Percentiles rank a stretch among this genome's conserved stretches.
These are phyloP conservation scores for Aspergillus hortae DNA, from an alignment of 2,329 filamentous ascomycete species.

Conservation along the genomic window DNA sequence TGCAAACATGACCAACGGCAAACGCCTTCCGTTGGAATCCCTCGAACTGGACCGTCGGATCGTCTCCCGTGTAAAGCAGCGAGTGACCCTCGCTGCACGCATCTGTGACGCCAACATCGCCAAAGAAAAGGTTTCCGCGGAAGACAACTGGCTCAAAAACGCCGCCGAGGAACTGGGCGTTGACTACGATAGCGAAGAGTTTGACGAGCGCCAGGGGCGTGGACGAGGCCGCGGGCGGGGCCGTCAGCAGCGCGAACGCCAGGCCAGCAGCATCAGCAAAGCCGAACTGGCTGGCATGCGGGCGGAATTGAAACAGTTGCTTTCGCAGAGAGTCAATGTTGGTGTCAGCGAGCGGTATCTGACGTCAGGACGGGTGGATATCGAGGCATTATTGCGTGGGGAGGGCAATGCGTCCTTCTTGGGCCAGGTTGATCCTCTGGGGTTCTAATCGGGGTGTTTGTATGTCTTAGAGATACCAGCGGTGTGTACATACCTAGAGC, in stretches of 20 bases:
- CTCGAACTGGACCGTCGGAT: conserved; percentile 80
- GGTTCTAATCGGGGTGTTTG: conserved; percentile 16
- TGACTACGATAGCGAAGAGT: conserved; percentile 86
- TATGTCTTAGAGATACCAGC: no score
- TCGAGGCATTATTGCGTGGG: conserved; percentile 65
- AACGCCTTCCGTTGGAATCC: conserved; percentile 65
- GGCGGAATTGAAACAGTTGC: conserved; percentile 67
- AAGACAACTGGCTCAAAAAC: conserved; percentile 77
- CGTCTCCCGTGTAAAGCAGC: conserved; percentile 69
- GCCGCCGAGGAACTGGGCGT: conserved; percentile 92
- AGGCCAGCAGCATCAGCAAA: conserved; percentile 65
- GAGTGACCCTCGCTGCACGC: conserved; percentile 77
- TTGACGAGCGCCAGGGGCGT: conserved; percentile 57
- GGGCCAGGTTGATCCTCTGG: conserved; percentile 51
- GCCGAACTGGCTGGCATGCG: conserved; percentile 67
- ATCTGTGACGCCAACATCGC: conserved; percentile 79
- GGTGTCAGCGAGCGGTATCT: conserved; percentile 87
- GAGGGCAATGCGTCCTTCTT: conserved; percentile 64
- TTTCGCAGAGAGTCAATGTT: conserved; percentile 74
- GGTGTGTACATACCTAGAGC: no score
- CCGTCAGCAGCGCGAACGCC: conserved; percentile 69
- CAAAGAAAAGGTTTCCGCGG: conserved; percentile 79
- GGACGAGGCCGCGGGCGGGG: conserved; percentile 66
- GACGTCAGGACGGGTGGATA: conserved; percentile 71
- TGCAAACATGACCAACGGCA: conserved; percentile 52